phyloP scores from a whole-genome alignment of 257 asterid species.

The Lavandula angustifolia region DNA sequence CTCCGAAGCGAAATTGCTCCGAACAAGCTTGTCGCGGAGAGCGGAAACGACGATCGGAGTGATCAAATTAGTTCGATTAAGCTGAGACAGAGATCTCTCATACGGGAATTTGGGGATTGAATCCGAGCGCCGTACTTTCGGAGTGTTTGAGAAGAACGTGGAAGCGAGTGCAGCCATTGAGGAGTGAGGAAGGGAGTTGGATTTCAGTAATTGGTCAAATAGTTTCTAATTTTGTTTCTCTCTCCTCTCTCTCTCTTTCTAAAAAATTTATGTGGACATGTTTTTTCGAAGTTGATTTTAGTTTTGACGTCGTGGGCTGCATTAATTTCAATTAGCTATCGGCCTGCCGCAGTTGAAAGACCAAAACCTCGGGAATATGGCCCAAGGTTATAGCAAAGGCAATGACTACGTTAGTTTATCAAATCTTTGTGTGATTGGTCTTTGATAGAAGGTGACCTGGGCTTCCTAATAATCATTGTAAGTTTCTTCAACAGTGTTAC shows the following conservation, averaged over 20 bases:
- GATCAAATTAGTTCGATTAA: conserved; percentile 30
- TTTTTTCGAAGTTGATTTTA: conserved; percentile 1
- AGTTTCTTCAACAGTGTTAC: no score
- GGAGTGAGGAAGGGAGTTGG: conserved; percentile 26
- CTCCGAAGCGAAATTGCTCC: conserved; percentile 32
- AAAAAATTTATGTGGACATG: conserved; percentile 33
- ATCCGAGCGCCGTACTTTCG: conserved; percentile 33
- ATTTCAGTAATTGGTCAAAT: conserved; percentile 40
- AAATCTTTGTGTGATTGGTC: no score
- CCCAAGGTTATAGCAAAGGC: no score
- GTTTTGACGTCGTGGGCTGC: conserved; percentile 1
- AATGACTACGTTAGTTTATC: no score
- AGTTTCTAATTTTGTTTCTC: neutral
- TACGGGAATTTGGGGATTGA: conserved; percentile 41
- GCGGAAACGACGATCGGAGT: conserved; percentile 46
- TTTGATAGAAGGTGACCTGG: no score
- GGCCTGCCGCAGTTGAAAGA: neutral
- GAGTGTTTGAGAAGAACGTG: conserved; percentile 47
- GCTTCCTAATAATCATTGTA: no score
- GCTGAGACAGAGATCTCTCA: conserved; percentile 30
- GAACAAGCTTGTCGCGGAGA: conserved; percentile 35
- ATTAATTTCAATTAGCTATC: neutral
- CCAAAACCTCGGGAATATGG: no score
- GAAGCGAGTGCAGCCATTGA: conserved; percentile 56
- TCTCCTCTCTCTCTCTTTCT: neutral